Conservation (phyloP, 352 stramenopile genomes). For the Hyaloperonospora arabidopsidis region DNA sequence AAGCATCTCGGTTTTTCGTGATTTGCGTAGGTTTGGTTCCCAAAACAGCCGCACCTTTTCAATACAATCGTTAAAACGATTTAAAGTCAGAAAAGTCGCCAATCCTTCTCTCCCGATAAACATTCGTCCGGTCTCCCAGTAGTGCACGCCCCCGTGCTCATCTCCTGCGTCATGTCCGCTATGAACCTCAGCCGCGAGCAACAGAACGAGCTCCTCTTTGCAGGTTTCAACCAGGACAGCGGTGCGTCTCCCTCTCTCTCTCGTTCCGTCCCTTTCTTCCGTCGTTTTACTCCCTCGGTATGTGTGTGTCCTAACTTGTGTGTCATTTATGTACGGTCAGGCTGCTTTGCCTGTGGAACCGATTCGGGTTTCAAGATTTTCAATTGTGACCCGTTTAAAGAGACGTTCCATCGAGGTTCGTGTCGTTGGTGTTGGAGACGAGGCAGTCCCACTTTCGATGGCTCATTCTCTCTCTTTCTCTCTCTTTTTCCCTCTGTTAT, state of each 20-base stretch:
- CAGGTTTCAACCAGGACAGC: conserved; percentile 93
- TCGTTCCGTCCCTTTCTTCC: neutral
- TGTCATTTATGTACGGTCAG: conserved; percentile 21
- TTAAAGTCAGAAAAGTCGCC: neutral
- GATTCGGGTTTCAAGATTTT: conserved; percentile 97
- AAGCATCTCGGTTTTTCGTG: too few species aligned
- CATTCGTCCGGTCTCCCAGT: conserved; percentile 2
- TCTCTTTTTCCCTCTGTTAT: neutral
- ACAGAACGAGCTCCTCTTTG: conserved; percentile 91
- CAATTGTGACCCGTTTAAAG: conserved; percentile 96
- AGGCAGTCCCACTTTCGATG: neutral
- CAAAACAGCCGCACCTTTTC: too few species aligned
- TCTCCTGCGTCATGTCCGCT: conserved; percentile 33
- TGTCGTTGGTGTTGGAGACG: neutral
- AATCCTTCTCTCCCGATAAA: conserved; percentile 5
- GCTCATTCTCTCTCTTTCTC: too few species aligned
- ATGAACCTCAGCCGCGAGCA: conserved; percentile 86
- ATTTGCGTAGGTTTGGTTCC: too few species aligned
- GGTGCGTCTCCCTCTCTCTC: conserved; percentile 29
- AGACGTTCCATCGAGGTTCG: conserved; percentile 91
- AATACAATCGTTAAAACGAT: too few species aligned
- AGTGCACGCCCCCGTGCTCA: too few species aligned
- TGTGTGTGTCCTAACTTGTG: too few species aligned
- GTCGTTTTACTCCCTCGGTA: neutral
- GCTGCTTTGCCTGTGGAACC: conserved; percentile 92